Evolutionary conservation across 2,329 filamentous ascomycete genomes (phyloP), one percentile per base, ranked within the genome.

Genomic region (Trichophyton benhamiae): DNA sequence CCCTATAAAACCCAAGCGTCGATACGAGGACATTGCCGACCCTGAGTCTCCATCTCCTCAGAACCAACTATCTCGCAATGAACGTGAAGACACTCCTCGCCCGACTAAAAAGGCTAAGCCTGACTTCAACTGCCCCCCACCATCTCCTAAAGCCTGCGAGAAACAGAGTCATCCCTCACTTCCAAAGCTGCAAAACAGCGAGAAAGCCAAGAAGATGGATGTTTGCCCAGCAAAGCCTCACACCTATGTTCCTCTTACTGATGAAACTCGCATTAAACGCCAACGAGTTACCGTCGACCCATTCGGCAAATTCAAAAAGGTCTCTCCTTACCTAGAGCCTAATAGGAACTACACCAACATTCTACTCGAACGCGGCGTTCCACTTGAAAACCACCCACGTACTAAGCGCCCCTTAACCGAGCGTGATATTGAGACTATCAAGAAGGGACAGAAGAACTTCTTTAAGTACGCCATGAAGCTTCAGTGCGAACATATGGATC

Each of bases 251-350:
- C 57, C 57, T 11, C 20, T 46, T 8, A 58, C 33, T 3, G 57
- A 58, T 3, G 30, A 42, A 5, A 46, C 36, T 44, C 57, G 57
- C 60, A n/a, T 30, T 33, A 38, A 25, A 44, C 59, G 62, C 30
- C 62, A 58, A n/a, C 15, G 36, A 33, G 60, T 63, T 55, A 58
- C 57, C n/a, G 25, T 62, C 60, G 62, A 62, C 20, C 25, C 49
- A 8, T 63, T 62, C 52, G 62, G 62, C 5, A 62, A 62, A 33
- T 63, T 60, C 52, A 27, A 46, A 44, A 30, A 59, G 20, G 55
- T 49, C 20, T 33, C 53, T 22, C 6, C 22, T 2, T 36, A 25
- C 25, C 11, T 44, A 27, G 57, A 49, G 13, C 8, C 30, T 1
- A 20, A 42, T 44, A 33, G n/a, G 30, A 9, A 36, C 49, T 7